These are phyloP conservation scores for Ustilaginoidea virens DNA, from an alignment of 2,329 filamentous ascomycete species.

Conservation along the genomic window DNA sequence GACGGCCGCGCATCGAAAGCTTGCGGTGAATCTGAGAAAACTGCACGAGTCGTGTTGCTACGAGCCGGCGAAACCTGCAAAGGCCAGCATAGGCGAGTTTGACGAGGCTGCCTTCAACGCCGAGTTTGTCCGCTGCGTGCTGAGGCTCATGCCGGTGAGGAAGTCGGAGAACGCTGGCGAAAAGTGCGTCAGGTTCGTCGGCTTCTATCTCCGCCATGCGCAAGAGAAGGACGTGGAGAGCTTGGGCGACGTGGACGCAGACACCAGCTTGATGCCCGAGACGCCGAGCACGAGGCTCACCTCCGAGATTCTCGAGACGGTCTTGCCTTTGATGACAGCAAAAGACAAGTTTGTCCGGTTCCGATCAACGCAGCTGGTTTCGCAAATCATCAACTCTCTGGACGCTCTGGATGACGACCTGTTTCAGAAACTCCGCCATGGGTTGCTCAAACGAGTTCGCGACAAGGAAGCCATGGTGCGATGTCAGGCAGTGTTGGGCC, in stretches of 20 bases:
- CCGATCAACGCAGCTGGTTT: slow-evolving; percentile 75
- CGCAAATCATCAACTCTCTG: slow-evolving; percentile 82
- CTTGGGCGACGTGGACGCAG: slow-evolving; percentile 47
- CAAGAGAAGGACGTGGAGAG: slow-evolving; percentile 57
- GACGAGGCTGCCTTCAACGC: slow-evolving; percentile 76
- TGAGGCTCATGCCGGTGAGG: slow-evolving; percentile 73
- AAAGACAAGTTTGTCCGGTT: slow-evolving; percentile 93
- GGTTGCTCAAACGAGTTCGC: slow-evolving; percentile 68
- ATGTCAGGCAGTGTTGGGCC: slow-evolving; percentile 77
- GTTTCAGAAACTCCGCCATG: slow-evolving; percentile 67
- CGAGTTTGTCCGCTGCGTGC: slow-evolving; percentile 69
- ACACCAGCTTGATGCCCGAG: slow-evolving; percentile 58
- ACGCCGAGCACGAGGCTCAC: slow-evolving; percentile 74
- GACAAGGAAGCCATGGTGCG: slow-evolving; percentile 92
- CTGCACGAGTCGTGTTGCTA: slow-evolving; percentile 76
- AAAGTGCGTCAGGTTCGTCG: slow-evolving; percentile 69
- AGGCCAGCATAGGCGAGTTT: slow-evolving; percentile 46
- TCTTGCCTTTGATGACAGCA: slow-evolving; percentile 61
- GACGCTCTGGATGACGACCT: slow-evolving; percentile 85
- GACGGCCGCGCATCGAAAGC: slow-evolving; percentile 78
- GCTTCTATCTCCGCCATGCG: slow-evolving; percentile 66
- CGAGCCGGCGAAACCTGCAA: slow-evolving; percentile 38
- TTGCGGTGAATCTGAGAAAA: slow-evolving; percentile 76
- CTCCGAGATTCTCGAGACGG: slow-evolving; percentile 53
- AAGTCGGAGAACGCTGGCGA: slow-evolving; percentile 86